These are phyloP conservation scores for Delitschia confertaspora DNA, from an alignment of 495 filamentous ascomycete species.

Conservation along the genomic window DNA sequence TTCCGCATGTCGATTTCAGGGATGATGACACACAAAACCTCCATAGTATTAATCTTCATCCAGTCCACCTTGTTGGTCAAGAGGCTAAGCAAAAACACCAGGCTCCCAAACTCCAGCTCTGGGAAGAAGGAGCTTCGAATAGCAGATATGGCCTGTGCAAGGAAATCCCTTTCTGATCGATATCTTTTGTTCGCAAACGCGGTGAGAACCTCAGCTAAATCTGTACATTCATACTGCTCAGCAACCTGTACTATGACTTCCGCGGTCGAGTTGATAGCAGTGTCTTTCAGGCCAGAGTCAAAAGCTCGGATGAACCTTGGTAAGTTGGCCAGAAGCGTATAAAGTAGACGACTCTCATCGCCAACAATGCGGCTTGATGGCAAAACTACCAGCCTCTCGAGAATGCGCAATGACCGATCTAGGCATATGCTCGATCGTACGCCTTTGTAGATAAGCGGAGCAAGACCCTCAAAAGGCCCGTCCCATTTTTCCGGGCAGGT, in stretches of 20 bases:
- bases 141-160: slow-evolving; percentile 63
- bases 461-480: slow-evolving; percentile 76
- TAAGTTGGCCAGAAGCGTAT: slow-evolving; percentile 77
- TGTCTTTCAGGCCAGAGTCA: slow-evolving; percentile 51
- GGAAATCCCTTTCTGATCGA: slow-evolving; percentile 65
- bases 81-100: slow-evolving; percentile 86
- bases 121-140: slow-evolving; percentile 75
- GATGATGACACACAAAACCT: slow-evolving; percentile 74
- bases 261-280: slow-evolving; percentile 51
- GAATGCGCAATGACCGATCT: slow-evolving; percentile 61
- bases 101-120: slow-evolving; percentile 68
- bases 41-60: slow-evolving; percentile 89
- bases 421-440: slow-evolving; percentile 77
- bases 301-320: slow-evolving; percentile 79
- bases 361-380: slow-evolving; percentile 77
- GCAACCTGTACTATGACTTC: slow-evolving; percentile 62
- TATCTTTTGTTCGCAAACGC: slow-evolving; percentile 62
- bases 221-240: slow-evolving; percentile 53
- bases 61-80: slow-evolving; percentile 79
- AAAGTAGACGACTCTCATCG: slow-evolving; percentile 69
- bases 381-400: slow-evolving; percentile 69
- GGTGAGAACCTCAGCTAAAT: slow-evolving; percentile 53
- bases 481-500: slow-evolving; percentile 83
- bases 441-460: slow-evolving; percentile 80
- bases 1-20: slow-evolving; percentile 91